These are phyloP conservation scores for Psidium guajava DNA, from an alignment of 345 rosid genomes.

Conservation along the genomic window DNA sequence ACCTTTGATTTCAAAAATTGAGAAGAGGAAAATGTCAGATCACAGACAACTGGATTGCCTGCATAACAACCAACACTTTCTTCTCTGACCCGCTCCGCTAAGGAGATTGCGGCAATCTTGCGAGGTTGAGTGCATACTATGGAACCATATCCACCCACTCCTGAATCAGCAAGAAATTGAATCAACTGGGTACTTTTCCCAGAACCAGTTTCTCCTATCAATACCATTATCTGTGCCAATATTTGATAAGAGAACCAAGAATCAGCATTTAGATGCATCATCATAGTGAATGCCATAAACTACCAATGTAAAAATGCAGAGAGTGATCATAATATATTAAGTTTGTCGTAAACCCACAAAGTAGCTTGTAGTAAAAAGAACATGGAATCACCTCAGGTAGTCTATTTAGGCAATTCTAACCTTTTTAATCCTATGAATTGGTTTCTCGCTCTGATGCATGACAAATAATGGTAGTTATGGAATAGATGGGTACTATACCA, in stretches of 20 bases:
- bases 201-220: conserved; percentile 94
- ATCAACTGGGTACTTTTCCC: conserved; percentile 93
- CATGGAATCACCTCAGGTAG: neutral
- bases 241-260: neutral
- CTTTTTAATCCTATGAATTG: neutral
- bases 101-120: conserved; percentile 70
- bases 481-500: neutral
- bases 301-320: neutral
- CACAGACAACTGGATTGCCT: conserved; percentile 35
- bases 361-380: neutral
- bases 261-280: neutral
- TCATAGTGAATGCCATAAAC: neutral
- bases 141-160: conserved; percentile 39
- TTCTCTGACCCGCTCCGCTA: conserved; percentile 64
- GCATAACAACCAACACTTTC: conserved; percentile 67
- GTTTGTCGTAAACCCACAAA: neutral
- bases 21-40: conserved; percentile 47
- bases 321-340: neutral
- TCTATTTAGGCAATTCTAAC: neutral
- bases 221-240: conserved; percentile 44
- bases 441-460: neutral
- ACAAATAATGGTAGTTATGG: neutral
- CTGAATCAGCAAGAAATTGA: conserved; percentile 89
- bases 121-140: conserved; percentile 88
- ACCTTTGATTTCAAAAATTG: conserved; percentile 48